Evolutionary conservation across 306 rosid genomes (phyloP).

Genomic region (Quercus cerris): DNA sequence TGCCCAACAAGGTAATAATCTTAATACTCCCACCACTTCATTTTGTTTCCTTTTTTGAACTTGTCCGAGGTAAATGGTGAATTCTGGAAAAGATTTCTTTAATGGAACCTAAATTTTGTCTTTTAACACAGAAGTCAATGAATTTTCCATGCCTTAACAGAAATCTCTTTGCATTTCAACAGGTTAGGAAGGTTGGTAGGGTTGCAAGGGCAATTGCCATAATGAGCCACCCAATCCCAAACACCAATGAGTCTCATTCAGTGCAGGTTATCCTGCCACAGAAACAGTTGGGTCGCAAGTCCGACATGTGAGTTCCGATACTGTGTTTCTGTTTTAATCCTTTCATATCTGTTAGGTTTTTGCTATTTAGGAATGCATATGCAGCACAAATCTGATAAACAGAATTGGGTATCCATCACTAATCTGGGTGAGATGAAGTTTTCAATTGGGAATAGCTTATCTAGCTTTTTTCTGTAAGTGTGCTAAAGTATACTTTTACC

Average conservation of each 20-base stretch:
- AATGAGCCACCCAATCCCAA: conserved; percentile 94
- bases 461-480: background rate
- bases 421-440: background rate
- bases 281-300: conserved; percentile 91
- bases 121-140: background rate
- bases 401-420: background rate
- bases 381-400: background rate
- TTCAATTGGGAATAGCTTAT: too few species aligned
- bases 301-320: conserved; percentile 85
- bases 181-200: conserved; percentile 94
- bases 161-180: conserved; percentile 32
- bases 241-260: conserved; percentile 77
- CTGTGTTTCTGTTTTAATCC: background rate
- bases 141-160: conserved; percentile 10
- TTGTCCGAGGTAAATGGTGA: background rate
- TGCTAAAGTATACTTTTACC: too few species aligned
- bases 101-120: background rate
- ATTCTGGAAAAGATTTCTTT: background rate
- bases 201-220: conserved; percentile 98
- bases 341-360: background rate
- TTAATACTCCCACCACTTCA: background rate
- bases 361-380: background rate
- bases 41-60: background rate
- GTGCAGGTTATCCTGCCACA: conserved; percentile 96
- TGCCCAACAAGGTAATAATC: conserved; percentile 69